phyloP scores from a whole-genome alignment of 1,284 basidiomycete genomes.

The Gastroboletus turbinatus region DNA sequence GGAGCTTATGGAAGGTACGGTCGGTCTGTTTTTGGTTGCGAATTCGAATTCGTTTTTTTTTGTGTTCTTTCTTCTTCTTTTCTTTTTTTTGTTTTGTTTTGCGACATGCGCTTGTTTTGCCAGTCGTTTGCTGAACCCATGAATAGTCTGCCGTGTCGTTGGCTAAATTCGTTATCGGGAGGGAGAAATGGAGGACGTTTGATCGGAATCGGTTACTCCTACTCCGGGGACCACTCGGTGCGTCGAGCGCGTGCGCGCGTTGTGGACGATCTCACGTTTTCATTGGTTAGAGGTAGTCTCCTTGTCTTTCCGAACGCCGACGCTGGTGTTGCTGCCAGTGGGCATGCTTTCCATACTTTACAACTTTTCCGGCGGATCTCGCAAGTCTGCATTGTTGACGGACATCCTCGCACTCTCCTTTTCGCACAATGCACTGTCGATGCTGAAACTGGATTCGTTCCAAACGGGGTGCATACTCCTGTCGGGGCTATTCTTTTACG shows the following conservation, averaged over 20 bases:
- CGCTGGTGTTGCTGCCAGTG: conserved; percentile 63
- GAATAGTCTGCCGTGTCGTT: conserved; percentile 51
- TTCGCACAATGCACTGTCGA: conserved; percentile 76
- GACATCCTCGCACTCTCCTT: conserved; percentile 86
- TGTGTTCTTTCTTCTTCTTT: neutral
- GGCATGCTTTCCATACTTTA: conserved; percentile 69
- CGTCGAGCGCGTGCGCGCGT: conserved; percentile 14
- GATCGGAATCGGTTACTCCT: conserved; percentile 47
- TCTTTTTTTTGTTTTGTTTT: neutral
- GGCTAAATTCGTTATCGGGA: conserved; percentile 46
- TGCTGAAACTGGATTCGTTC: conserved; percentile 91
- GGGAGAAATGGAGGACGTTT: conserved; percentile 52
- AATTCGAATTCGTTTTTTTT: fast-evolving
- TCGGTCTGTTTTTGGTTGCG: neutral
- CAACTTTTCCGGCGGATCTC: conserved; percentile 47
- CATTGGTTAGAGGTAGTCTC: conserved; percentile 40
- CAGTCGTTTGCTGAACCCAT: neutral
- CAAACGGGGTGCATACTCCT: conserved; percentile 84
- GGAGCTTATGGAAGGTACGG: conserved; percentile 64
- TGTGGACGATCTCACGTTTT: conserved; percentile 9
- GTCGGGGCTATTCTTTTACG: conserved; percentile 82
- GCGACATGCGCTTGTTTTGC: neutral
- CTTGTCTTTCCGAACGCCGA: conserved; percentile 61
- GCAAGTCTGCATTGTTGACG: conserved; percentile 71
- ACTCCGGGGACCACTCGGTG: conserved; percentile 46